phyloP scores from a whole-genome alignment of 129 eudicot species.

The Arctium lappa region DNA sequence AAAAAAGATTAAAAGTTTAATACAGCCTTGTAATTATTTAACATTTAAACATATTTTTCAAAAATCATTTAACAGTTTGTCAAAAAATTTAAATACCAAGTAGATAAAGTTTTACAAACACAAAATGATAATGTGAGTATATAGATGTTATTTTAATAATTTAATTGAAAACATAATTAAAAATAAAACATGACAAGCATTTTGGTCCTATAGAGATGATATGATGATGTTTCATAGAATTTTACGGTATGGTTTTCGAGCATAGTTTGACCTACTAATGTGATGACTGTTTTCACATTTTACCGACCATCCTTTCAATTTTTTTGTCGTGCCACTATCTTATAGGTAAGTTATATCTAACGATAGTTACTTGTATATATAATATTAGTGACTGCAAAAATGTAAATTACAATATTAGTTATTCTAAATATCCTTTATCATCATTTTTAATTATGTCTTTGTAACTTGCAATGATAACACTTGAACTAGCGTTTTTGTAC shows the following conservation, averaged over 20 bases:
- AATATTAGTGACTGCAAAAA: neutral
- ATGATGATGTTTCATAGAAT: neutral
- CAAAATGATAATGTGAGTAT: too few species aligned
- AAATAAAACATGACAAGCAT: too few species aligned
- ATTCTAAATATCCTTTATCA: neutral
- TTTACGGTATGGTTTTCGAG: neutral
- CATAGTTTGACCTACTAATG: neutral
- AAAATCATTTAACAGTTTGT: neutral
- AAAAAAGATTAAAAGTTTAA: too few species aligned
- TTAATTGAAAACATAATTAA: too few species aligned
- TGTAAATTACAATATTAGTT: neutral
- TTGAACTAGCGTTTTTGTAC: neutral
- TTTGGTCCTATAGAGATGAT: neutral
- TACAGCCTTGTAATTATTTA: too few species aligned
- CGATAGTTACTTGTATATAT: neutral
- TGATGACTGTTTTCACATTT: neutral
- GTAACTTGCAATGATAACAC: neutral
- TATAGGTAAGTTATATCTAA: neutral
- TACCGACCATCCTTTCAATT: neutral
- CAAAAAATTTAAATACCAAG: neutral
- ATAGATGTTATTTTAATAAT: too few species aligned
- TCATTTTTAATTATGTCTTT: neutral
- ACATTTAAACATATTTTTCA: neutral
- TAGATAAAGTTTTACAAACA: too few species aligned
- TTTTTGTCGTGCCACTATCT: neutral